phyloP scores from a whole-genome alignment of 2,329 filamentous ascomycete genomes.

The Phyllosticta paracitricarpa region DNA sequence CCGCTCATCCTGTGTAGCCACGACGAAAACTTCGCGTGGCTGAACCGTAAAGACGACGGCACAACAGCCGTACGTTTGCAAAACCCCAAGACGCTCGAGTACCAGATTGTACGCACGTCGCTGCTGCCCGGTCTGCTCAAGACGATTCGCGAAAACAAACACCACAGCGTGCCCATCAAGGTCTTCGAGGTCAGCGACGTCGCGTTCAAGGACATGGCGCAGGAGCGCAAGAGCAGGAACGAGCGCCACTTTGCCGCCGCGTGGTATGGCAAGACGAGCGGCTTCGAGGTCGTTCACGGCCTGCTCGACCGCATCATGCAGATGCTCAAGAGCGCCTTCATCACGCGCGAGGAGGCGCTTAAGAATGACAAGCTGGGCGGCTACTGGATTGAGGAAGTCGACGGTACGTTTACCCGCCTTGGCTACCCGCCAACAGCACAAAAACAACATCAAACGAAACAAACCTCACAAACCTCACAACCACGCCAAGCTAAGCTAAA shows the following conservation, averaged over 20 bases:
- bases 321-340: slow-evolving; percentile 79
- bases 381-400: slow-evolving; percentile 92
- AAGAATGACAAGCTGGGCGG: slow-evolving; percentile 51
- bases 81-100: slow-evolving; percentile 88
- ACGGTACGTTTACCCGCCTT: slow-evolving; percentile 43
- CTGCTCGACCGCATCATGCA: slow-evolving; percentile 83
- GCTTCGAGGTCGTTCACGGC: slow-evolving; percentile 93
- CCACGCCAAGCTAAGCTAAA: slow-evolving; percentile 10
- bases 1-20: slow-evolving; percentile 94
- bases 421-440: not conserved
- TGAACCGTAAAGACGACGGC: slow-evolving; percentile 83
- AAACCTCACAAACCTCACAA: not conserved
- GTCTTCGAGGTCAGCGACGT: slow-evolving; percentile 89
- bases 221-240: slow-evolving; percentile 82
- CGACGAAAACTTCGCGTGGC: slow-evolving; percentile 94
- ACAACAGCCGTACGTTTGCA: slow-evolving; percentile 73
- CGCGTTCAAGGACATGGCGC: slow-evolving; percentile 72
- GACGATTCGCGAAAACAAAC: slow-evolving; percentile 88
- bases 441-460: not conserved
- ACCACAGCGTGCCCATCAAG: slow-evolving; percentile 78
- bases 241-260: slow-evolving; percentile 94
- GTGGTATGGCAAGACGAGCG: slow-evolving; percentile 86
- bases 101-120: slow-evolving; percentile 83
- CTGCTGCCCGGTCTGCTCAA: slow-evolving; percentile 82
- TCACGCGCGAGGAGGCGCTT: slow-evolving; percentile 60